Evolutionary conservation across 2,329 filamentous ascomycete species (phyloP).

Genomic region (Fusarium sp.): DNA sequence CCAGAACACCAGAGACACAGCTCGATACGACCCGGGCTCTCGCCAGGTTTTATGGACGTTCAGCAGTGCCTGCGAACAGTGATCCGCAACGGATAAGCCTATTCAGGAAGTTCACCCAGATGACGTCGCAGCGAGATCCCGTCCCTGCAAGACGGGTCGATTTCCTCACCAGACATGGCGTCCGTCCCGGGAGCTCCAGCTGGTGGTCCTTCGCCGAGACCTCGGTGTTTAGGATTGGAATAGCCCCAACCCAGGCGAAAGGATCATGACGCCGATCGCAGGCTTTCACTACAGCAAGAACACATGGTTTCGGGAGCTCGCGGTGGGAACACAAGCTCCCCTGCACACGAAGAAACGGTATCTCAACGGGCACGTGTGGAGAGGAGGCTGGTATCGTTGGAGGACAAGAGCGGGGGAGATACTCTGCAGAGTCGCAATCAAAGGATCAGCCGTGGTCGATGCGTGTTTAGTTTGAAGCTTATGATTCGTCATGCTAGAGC

Average conservation of each 20-base stretch:
- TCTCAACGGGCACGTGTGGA: constrained; percentile 40
- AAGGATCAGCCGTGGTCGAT: constrained; percentile 18
- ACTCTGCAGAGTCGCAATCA: constrained; percentile 26
- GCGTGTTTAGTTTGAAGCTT: constrained; percentile 36
- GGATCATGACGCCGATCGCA: constrained; percentile 36
- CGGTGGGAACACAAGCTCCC: neutral
- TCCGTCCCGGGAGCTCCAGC: constrained; percentile 11
- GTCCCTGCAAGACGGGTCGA: constrained; percentile 20
- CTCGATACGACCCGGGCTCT: constrained; percentile 10
- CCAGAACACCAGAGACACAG: constrained; percentile 2
- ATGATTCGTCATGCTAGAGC: constrained; percentile 40
- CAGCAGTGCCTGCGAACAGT: neutral
- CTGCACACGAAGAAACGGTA: constrained; percentile 8
- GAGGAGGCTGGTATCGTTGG: constrained; percentile 35
- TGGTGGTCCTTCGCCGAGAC: constrained; percentile 16
- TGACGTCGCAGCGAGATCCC: constrained; percentile 22
- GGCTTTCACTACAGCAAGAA: constrained; percentile 26
- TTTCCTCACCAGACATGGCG: constrained; percentile 16
- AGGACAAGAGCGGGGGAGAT: constrained; percentile 26
- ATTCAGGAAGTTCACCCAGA: constrained; percentile 29
- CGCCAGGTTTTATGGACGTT: constrained; percentile 35
- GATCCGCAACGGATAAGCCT: constrained; percentile 36
- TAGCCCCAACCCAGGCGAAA: constrained; percentile 23
- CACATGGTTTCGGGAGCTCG: constrained; percentile 26
- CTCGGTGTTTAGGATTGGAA: constrained; percentile 36